Conservation (phyloP, 2,329 filamentous ascomycete species). For the Allantophomopsis lycopodina region DNA sequence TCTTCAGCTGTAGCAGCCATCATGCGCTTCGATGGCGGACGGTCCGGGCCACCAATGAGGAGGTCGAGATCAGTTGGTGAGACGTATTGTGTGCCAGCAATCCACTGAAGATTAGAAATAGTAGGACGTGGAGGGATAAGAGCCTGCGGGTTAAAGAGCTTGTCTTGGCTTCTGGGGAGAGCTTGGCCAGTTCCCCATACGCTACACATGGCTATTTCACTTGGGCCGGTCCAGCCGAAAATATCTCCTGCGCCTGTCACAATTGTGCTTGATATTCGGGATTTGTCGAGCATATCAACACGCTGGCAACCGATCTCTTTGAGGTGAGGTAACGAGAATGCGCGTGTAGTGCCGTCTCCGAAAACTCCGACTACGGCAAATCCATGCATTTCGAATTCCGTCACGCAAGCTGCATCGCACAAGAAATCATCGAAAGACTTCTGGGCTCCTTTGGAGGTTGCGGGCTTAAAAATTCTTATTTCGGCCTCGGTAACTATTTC, state of each 20-base stretch:
- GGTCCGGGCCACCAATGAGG: constrained; percentile 76
- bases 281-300: constrained; percentile 59
- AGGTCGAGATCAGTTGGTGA: constrained; percentile 79
- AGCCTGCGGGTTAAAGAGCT: constrained; percentile 64
- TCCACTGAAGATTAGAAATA: constrained; percentile 93
- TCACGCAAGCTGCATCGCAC: constrained; percentile 69
- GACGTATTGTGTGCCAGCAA: constrained; percentile 85
- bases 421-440: constrained; percentile 73
- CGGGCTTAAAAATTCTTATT: constrained; percentile 78
- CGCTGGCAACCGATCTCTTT: constrained; percentile 65
- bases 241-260: constrained; percentile 72
- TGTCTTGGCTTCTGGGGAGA: constrained; percentile 52
- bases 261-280: constrained; percentile 52
- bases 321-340: constrained; percentile 75
- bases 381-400: constrained; percentile 60
- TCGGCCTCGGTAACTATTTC: constrained; percentile 47
- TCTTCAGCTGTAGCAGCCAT: constrained; percentile 66
- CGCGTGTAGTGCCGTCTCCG: constrained; percentile 65
- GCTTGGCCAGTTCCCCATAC: constrained; percentile 66
- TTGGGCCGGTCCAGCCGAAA: constrained; percentile 78
- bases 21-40: constrained; percentile 83
- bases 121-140: constrained; percentile 69
- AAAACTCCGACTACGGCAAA: constrained; percentile 75
- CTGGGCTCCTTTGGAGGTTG: constrained; percentile 76
- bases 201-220: constrained; percentile 70